Conservation (phyloP, 208 protist genomes). For the Crithidia mellificae region DNA sequence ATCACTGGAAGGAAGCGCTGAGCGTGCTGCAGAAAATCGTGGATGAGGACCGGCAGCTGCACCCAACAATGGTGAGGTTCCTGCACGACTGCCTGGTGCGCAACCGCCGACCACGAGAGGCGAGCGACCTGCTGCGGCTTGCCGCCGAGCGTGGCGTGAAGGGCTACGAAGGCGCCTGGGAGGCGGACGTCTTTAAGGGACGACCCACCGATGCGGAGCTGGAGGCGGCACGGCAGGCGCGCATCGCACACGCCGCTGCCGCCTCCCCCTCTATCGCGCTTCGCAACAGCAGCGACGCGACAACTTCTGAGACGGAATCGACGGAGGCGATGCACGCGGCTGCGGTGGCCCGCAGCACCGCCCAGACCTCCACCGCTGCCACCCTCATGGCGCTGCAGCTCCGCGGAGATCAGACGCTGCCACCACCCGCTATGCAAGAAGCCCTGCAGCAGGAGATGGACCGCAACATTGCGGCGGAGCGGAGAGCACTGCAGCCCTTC, state of each 20-base stretch:
- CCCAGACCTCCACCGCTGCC: conserved; percentile 38
- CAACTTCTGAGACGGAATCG: too few relatives aligned
- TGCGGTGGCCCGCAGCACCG: background rate
- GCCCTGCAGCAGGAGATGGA: conserved; percentile 56
- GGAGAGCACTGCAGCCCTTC: conserved; percentile 55
- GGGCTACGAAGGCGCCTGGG: conserved; percentile 82
- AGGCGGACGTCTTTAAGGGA: conserved; percentile 77
- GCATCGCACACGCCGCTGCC: too few relatives aligned
- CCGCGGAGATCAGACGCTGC: conserved; percentile 67
- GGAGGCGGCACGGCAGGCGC: conserved; percentile 22
- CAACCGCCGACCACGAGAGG: conserved; percentile 80
- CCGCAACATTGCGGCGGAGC: conserved; percentile 55
- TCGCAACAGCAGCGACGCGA: too few relatives aligned
- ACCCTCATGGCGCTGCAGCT: conserved; percentile 66
- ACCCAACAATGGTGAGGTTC: conserved; percentile 86
- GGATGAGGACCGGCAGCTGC: conserved; percentile 77
- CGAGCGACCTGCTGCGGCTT: conserved; percentile 72
- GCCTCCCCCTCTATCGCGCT: too few relatives aligned
- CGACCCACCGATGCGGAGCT: conserved; percentile 52
- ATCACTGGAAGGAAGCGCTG: conserved; percentile 80
- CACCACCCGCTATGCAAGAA: conserved; percentile 42
- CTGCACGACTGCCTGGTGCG: conserved; percentile 88
- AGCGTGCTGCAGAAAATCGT: conserved; percentile 74
- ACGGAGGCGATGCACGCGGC: too few relatives aligned
- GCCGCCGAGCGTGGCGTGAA: conserved; percentile 75